Base-by-base conservation (phyloP, 257 asterid species). In the Verbascum thapsus region DNA sequence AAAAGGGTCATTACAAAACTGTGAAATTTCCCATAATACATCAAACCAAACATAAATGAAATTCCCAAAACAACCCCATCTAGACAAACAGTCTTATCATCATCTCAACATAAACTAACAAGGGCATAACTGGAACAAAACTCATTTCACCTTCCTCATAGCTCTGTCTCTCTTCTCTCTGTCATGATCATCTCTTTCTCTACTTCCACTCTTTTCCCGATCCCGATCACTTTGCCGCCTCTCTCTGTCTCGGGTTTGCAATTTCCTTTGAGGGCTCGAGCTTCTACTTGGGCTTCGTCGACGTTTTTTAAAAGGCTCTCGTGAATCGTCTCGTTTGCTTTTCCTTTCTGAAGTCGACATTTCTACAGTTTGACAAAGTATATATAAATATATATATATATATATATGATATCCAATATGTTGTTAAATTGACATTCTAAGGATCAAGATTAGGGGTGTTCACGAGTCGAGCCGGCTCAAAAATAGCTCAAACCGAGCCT, bases 131-230 rank as follows among this genome's bases (percentile, higher is more conserved):
- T 8, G 8, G 7, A 42, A 16, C 32, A 23, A 49, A n/a, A 41
- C 40, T 90, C 79, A 90, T 65, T 80, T 90, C 6, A 73, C 71
- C 67, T 88, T 81, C 61, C 90, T 80, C 74, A 88, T 78, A 38
- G 83, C 89, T 63, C 91, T 78, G 19, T 78, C 91, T 62, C 85
- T 76, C 74, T 72, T 83, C 35, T 81, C 95, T 76, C 92, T 80
- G 6, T 90, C 97, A 67, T 78, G 83, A 52, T 88, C 88, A 42
- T 83, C 94, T 61, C 92, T 83, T 76, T 85, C 96, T 72, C 81
- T 75, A 65, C 87, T 87, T 45, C 92, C 88, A 64, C 87, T 78
- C 79, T 82, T 85, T 64, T 80, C 87, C 11, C 79, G 80, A 10
- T 66, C 80, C 30, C 87, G 39, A 15, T 75, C 84, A 61, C 71